Evolutionary conservation across 495 filamentous ascomycete genomes (phyloP).

Genomic region (Sporormia fimetaria): DNA sequence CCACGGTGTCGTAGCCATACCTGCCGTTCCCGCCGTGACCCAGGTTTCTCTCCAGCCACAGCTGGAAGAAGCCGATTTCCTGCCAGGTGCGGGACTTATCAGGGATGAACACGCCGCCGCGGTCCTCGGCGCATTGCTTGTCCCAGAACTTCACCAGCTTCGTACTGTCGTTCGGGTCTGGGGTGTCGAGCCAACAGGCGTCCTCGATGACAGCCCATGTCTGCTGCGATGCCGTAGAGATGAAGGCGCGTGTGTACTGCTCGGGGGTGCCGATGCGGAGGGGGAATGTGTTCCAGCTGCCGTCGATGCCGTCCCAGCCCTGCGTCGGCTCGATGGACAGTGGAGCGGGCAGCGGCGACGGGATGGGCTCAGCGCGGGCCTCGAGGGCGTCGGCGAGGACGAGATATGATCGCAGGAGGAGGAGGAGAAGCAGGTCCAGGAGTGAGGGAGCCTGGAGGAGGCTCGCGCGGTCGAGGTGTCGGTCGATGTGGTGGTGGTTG

Average conservation of each 20-base stretch:
- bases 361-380: background rate
- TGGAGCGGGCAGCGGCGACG: constrained; percentile 21
- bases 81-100: constrained; percentile 24
- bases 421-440: constrained; percentile 6
- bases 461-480: background rate
- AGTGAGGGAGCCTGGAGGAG: constrained; percentile 1
- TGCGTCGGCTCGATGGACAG: constrained; percentile 30
- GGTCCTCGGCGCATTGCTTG: constrained; percentile 10
- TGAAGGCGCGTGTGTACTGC: constrained; percentile 37
- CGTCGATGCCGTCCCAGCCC: constrained; percentile 44
- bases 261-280: constrained; percentile 40
- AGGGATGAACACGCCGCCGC: constrained; percentile 22
- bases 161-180: constrained; percentile 15
- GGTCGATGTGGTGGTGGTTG: constrained; percentile 17
- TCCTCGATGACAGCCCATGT: constrained; percentile 34
- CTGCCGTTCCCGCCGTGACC: constrained; percentile 34
- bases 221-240: constrained; percentile 38
- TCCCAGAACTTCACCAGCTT: constrained; percentile 1
- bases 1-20: constrained; percentile 44
- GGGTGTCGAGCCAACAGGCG: constrained; percentile 21
- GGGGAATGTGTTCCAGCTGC: constrained; percentile 43
- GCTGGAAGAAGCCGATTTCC: constrained; percentile 23
- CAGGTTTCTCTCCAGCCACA: constrained; percentile 28
- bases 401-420: constrained; percentile 6
- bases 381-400: constrained; percentile 7